phyloP scores from a whole-genome alignment of 495 filamentous ascomycete genomes.

The Beverwykella pulmonaria region DNA sequence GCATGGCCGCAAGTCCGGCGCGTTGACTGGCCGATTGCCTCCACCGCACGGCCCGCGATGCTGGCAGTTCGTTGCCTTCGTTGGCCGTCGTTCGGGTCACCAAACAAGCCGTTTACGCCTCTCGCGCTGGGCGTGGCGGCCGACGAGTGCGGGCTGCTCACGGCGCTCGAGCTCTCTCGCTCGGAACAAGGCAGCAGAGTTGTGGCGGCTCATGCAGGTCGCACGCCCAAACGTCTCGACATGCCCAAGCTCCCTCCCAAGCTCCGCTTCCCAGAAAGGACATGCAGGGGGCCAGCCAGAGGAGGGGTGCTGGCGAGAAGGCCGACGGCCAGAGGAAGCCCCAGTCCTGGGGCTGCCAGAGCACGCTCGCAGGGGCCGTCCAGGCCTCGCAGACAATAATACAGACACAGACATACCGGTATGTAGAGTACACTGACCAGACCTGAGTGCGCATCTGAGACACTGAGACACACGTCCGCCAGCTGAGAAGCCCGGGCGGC shows the following conservation, averaged over 20 bases:
- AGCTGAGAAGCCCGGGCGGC: too few species aligned
- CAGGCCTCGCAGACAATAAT: not conserved
- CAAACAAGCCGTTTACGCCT: constrained; percentile 34
- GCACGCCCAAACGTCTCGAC: constrained; percentile 36
- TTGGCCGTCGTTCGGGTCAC: constrained; percentile 29
- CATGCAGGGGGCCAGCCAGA: not conserved
- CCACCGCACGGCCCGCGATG: constrained; percentile 21
- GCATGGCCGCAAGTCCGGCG: not conserved
- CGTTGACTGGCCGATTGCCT: constrained; percentile 15
- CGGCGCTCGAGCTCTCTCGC: not conserved
- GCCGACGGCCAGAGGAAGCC: constrained; percentile 10
- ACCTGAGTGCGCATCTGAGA: not conserved
- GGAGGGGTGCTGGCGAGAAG: not conserved
- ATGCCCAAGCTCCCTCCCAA: not conserved
- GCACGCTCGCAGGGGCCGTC: not conserved
- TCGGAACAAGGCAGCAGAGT: constrained; percentile 28
- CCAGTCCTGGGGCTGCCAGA: constrained; percentile 13
- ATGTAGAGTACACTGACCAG: not conserved
- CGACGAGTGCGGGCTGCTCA: not conserved
- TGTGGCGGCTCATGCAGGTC: constrained; percentile 37
- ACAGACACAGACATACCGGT: too few species aligned
- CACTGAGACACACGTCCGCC: constrained; percentile 5
- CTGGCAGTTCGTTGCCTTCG: not conserved
- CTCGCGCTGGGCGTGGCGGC: constrained; percentile 4
- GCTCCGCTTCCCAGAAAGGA: constrained; percentile 21